Conservation (phyloP, 371 early-diverging fungal genomes). For the Zychaea mexicana region DNA sequence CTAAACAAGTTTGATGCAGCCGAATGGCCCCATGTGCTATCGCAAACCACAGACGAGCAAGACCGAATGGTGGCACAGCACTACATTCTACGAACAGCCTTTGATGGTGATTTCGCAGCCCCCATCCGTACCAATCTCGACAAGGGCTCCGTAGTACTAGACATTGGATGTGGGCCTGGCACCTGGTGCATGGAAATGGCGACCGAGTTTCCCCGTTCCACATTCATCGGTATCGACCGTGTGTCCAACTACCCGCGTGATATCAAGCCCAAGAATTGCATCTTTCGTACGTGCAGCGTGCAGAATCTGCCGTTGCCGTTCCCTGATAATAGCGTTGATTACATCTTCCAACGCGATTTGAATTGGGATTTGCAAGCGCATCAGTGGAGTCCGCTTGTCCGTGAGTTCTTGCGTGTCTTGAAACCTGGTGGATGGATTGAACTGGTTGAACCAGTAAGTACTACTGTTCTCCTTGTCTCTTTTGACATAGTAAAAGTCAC, state of each 20-base stretch:
- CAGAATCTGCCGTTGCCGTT: slow-evolving; percentile 33
- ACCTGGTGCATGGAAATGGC: slow-evolving; percentile 56
- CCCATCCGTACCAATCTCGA: slow-evolving; percentile 36
- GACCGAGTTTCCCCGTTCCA: slow-evolving; percentile 38
- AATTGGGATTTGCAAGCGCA: slow-evolving; percentile 35
- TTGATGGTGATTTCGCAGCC: slow-evolving; percentile 40
- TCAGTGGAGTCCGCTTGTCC: slow-evolving; percentile 36
- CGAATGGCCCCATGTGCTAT: slow-evolving; percentile 36
- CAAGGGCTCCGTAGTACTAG: slow-evolving; percentile 40
- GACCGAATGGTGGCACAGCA: slow-evolving; percentile 52
- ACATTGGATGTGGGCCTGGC: slow-evolving; percentile 50
- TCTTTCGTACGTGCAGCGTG: slow-evolving; percentile 29
- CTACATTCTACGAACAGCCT: slow-evolving; percentile 48
- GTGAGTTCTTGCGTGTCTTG: slow-evolving; percentile 40
- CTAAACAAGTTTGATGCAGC: slow-evolving; percentile 13
- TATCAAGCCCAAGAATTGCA: slow-evolving; percentile 50
- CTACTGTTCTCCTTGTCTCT: neutral
- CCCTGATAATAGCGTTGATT: slow-evolving; percentile 52
- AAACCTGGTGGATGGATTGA: slow-evolving; percentile 55
- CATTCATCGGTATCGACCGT: slow-evolving; percentile 46
- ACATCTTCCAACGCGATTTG: slow-evolving; percentile 46
- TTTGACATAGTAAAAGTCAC: neutral
- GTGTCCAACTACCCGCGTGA: slow-evolving; percentile 30
- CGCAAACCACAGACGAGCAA: slow-evolving; percentile 37
- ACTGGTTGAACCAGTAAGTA: slow-evolving; percentile 39